A percentile compares a stretch with the other conserved stretches of the same genome.
phyloP scores from a whole-genome alignment of 2,329 filamentous ascomycete genomes.

The Daldinia eschscholtzii region DNA sequence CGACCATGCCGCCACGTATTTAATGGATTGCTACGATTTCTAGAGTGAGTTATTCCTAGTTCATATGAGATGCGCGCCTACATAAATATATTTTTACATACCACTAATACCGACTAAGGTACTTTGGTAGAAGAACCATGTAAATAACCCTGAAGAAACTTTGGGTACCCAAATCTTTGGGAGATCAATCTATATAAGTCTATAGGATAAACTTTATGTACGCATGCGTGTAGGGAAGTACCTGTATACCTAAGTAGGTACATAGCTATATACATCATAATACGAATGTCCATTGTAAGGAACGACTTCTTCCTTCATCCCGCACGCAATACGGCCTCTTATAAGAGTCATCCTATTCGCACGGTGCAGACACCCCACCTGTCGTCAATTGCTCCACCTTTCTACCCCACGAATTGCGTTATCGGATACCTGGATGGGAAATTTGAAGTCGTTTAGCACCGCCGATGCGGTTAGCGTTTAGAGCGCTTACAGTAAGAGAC shows the following conservation, averaged over 20 bases:
- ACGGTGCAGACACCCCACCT: conserved; percentile 32
- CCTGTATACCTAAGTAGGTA: background rate
- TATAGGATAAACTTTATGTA: background rate
- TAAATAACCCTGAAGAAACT: background rate
- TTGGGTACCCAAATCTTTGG: background rate
- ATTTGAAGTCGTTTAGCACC: conserved; percentile 16
- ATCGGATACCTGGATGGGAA: conserved; percentile 31
- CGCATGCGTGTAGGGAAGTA: background rate
- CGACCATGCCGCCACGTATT: background rate
- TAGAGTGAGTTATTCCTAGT: background rate
- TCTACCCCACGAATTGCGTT: conserved; percentile 45
- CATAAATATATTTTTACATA: background rate
- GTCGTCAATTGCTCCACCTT: conserved; percentile 27
- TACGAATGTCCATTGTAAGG: conserved; percentile 2
- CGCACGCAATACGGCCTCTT: background rate
- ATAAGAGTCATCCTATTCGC: conserved; percentile 1
- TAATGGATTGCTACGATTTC: background rate
- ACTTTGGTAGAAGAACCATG: background rate
- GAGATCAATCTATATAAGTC: background rate
- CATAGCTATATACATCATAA: conserved; percentile 8
- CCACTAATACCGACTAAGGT: background rate
- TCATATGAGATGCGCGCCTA: background rate
- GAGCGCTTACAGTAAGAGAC: conserved; percentile 28
- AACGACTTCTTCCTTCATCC: conserved; percentile 8
- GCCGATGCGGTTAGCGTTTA: conserved; percentile 26